Evolutionary conservation across 1,284 basidiomycete genomes (phyloP), one percentile per base, ranked within the genome.

Genomic region (Lentinula novae-zelandiae): DNA sequence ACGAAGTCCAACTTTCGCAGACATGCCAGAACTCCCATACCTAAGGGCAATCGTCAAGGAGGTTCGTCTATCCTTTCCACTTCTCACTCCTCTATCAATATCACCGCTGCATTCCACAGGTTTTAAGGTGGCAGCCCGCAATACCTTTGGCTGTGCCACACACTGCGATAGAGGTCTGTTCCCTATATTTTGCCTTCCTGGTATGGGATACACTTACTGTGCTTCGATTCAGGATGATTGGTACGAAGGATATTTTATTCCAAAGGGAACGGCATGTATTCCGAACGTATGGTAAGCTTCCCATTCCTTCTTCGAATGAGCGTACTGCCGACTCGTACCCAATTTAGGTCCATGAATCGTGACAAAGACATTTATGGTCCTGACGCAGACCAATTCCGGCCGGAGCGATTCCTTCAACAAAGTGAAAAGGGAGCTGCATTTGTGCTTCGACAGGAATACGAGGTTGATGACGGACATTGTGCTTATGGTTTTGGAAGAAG

Each of bases 401-500:
- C 60, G 13, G 56, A 62, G 38, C 48, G 60, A 22, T 46, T 58
- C 44, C 51, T 62, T 31, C 33, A n/a, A 27, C 49, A 13, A 0
- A 34, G 2, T 27, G 40, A 40, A 33, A 44, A 42, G 34, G 20
- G n/a, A 12, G 5, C n/a, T 7, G 52, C 4, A 38, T 53, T 1
- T 39, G 17, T 5, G 7, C 34, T 50, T 5, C 22, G n/a, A 17
- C 31, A 7, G 4, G 52, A 53, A 39, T 53, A 39, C 20, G n/a
- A 38, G 12, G 22, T 27, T 10, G 27, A 57, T 3, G 60, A 62
- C 9, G 56, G 60, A 12, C 60, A 62, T 49, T 33, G 22, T 13
- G n/a, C 39, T 38, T 62, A 52, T 39, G 60, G 60, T 1, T 62
- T 62, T 58, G 60, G 60, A 7, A 49, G 56, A 7, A 58, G 60